Percentiles rank a stretch among this genome's conserved stretches.
phyloP scores from a whole-genome alignment of 148 eudicot species.

The Linanthus parryae region DNA sequence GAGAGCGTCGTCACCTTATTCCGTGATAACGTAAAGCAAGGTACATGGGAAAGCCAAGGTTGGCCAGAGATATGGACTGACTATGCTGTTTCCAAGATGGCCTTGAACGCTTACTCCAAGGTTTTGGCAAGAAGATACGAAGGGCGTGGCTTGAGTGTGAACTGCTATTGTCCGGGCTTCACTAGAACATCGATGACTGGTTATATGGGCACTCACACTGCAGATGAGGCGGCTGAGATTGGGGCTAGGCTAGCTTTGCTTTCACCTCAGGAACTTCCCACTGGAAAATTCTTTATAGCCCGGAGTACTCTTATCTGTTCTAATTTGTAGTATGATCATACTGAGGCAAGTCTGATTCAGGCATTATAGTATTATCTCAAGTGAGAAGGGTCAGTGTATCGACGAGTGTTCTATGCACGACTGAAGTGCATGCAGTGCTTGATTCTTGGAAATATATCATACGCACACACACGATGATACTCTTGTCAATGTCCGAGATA shows the following conservation, averaged over 20 bases:
- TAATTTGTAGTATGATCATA: slow-evolving; percentile 39
- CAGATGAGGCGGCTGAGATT: slow-evolving; percentile 53
- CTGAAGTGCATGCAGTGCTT: too few relatives aligned
- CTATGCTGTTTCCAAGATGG: slow-evolving; percentile 81
- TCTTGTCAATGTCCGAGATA: too few relatives aligned
- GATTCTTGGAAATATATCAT: too few relatives aligned
- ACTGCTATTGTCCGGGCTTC: slow-evolving; percentile 87
- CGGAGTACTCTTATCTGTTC: slow-evolving; percentile 29
- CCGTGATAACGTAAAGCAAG: slow-evolving; percentile 44
- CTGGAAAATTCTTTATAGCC: slow-evolving; percentile 58
- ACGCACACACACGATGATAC: too few relatives aligned
- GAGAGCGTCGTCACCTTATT: slow-evolving; percentile 41
- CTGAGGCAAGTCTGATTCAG: too few relatives aligned
- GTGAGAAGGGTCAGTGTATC: too few relatives aligned
- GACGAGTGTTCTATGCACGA: too few relatives aligned
- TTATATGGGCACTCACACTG: slow-evolving; percentile 58
- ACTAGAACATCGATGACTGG: slow-evolving; percentile 87
- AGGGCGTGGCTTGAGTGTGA: slow-evolving; percentile 41
- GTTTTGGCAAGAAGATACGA: slow-evolving; percentile 47
- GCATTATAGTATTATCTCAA: too few relatives aligned
- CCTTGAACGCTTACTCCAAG: slow-evolving; percentile 69
- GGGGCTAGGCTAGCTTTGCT: slow-evolving; percentile 52
- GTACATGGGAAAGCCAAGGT: slow-evolving; percentile 58
- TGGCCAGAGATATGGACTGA: slow-evolving; percentile 96
- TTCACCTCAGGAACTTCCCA: slow-evolving; percentile 39